Conservation (phyloP, 495 filamentous ascomycete species). For the Annulohypoxylon nitens region DNA sequence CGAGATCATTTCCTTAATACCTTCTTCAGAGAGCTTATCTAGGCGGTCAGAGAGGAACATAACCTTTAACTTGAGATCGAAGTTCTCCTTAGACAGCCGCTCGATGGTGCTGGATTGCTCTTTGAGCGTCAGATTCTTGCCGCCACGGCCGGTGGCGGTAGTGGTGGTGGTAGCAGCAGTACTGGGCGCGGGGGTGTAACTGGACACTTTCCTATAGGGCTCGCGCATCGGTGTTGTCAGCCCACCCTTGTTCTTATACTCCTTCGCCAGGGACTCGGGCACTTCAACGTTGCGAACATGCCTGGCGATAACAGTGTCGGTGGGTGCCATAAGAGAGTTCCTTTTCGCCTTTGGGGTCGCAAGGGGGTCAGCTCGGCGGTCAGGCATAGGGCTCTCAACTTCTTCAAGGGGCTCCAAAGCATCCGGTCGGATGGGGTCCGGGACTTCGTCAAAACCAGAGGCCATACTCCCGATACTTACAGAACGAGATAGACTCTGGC, state of each 20-base stretch:
- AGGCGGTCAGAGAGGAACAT: constrained; percentile 95
- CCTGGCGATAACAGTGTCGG: constrained; percentile 88
- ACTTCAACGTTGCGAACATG: constrained; percentile 90
- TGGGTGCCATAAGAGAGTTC: constrained; percentile 70
- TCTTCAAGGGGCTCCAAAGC: constrained; percentile 66
- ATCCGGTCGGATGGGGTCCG: constrained; percentile 67
- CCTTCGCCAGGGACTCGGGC: constrained; percentile 86
- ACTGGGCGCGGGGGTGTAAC: constrained; percentile 60
- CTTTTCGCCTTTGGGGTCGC: constrained; percentile 65
- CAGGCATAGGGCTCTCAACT: constrained; percentile 56
- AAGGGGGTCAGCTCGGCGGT: constrained; percentile 51
- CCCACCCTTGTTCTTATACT: constrained; percentile 75
- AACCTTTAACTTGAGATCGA: constrained; percentile 96
- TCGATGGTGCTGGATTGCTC: constrained; percentile 98
- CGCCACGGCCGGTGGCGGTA: constrained; percentile 70
- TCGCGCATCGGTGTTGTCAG: constrained; percentile 62
- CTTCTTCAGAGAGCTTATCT: constrained; percentile 93
- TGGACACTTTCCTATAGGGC: constrained; percentile 58
- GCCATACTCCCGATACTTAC: constrained; percentile 95
- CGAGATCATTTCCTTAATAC: constrained; percentile 95
- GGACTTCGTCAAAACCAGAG: constrained; percentile 85
- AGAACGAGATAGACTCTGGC: constrained; percentile 75
- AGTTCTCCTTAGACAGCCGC: constrained; percentile 94
- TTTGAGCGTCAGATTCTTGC: constrained; percentile 90
- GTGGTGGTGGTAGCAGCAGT: constrained; percentile 68